Conservation (phyloP, 345 rosid species). For the Dipteronia sinensis region DNA sequence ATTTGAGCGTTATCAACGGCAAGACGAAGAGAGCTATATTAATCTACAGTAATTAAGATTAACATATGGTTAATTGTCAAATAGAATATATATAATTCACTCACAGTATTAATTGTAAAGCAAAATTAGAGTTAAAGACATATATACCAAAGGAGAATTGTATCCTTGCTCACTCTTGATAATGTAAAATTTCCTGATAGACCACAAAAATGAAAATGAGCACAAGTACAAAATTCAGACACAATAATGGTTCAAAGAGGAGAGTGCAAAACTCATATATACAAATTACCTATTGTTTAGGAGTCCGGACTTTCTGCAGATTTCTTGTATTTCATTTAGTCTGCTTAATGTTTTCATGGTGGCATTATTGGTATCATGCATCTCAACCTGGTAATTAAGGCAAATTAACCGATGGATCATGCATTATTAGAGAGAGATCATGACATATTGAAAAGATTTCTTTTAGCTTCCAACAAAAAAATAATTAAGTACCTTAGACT, state of each 20-base stretch:
- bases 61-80: too few relatives aligned
- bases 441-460: not conserved
- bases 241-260: too few relatives aligned
- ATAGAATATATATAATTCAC: not conserved
- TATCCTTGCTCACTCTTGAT: slow-evolving; percentile 23
- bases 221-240: too few relatives aligned
- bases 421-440: not conserved
- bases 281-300: slow-evolving; percentile 50
- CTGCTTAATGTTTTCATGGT: slow-evolving; percentile 58
- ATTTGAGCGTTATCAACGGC: slow-evolving; percentile 7
- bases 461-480: not conserved
- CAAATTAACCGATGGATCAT: not conserved
- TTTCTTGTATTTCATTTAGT: slow-evolving; percentile 60
- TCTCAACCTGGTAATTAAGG: not conserved
- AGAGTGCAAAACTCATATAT: not conserved
- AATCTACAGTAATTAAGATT: not conserved
- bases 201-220: not conserved
- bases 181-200: slow-evolving; percentile 57
- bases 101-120: not conserved
- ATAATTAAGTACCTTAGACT: slow-evolving; percentile 55
- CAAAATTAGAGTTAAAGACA: not conserved
- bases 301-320: slow-evolving; percentile 61
- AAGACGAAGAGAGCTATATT: slow-evolving; percentile 1
- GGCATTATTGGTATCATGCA: slow-evolving; percentile 51
- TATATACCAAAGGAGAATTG: slow-evolving; percentile 10